These are phyloP conservation scores for Phaseolus lunatus DNA, from an alignment of 306 rosid genomes.

Conservation along the genomic window DNA sequence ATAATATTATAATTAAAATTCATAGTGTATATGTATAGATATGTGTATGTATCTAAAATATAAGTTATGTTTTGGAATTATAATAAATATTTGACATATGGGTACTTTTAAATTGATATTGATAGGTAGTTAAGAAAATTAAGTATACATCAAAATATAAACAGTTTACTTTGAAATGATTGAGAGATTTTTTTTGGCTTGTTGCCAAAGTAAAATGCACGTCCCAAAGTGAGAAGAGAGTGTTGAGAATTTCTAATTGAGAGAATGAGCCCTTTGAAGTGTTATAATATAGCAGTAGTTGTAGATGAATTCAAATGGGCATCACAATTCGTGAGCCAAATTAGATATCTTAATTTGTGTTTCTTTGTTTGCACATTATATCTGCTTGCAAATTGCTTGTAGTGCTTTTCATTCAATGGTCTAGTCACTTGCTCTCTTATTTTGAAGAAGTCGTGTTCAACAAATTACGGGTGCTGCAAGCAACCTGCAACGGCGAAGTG, in stretches of 20 bases:
- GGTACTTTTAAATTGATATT: background rate
- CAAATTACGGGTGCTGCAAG: constrained; percentile 79
- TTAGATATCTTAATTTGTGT: background rate
- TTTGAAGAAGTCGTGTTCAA: constrained; percentile 83
- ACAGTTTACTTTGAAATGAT: background rate
- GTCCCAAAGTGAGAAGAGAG: background rate
- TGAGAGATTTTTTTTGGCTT: background rate
- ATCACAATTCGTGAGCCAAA: background rate
- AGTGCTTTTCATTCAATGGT: constrained; percentile 42
- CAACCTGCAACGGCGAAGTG: constrained; percentile 76
- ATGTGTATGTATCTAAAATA: background rate
- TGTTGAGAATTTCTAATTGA: background rate
- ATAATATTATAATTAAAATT: background rate
- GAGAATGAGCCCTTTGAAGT: background rate
- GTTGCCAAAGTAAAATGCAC: background rate
- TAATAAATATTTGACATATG: background rate
- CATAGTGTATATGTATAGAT: background rate
- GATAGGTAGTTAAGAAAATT: background rate
- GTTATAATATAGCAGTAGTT: background rate
- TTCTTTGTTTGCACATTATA: background rate
- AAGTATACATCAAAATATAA: background rate
- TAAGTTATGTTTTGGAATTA: background rate
- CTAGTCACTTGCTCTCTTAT: constrained; percentile 51
- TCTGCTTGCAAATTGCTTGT: constrained; percentile 17
- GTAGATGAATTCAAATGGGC: constrained; percentile 1